Evolutionary conservation across 371 early-diverging fungal genomes (phyloP).

Genomic region (Lichtheimia hyalospora): DNA sequence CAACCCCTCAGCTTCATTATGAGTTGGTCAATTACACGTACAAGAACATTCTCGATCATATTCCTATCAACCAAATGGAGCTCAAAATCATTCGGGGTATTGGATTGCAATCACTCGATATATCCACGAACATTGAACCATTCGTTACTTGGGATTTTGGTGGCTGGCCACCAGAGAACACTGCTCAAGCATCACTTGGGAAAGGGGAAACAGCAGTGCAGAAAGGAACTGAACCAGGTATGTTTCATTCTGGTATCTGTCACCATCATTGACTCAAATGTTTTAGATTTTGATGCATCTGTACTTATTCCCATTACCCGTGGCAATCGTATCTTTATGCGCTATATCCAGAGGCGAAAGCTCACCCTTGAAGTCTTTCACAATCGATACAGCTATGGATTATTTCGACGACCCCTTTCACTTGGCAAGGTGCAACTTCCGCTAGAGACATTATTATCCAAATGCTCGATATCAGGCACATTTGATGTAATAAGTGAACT

Average conservation of each 20-base stretch:
- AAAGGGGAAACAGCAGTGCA: constrained; percentile 69
- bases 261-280: not conserved
- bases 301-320: constrained; percentile 64
- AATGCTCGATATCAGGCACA: constrained; percentile 66
- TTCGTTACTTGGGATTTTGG: constrained; percentile 71
- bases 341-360: constrained; percentile 70
- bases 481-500: constrained; percentile 54
- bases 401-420: constrained; percentile 56
- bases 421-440: constrained; percentile 66
- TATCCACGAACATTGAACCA: constrained; percentile 58
- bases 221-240: constrained; percentile 52
- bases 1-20: constrained; percentile 56
- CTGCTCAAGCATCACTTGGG: constrained; percentile 50
- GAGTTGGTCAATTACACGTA: constrained; percentile 63
- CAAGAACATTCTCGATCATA: constrained; percentile 54
- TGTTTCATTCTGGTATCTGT: not conserved
- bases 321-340: constrained; percentile 55
- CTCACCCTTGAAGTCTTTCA: constrained; percentile 72
- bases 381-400: constrained; percentile 55
- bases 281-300: constrained; percentile 57
- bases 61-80: constrained; percentile 69
- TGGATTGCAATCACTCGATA: constrained; percentile 58
- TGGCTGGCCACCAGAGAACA: constrained; percentile 73
- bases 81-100: constrained; percentile 56
- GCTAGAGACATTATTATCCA: constrained; percentile 58